These are phyloP conservation scores for Vachellia pachyceras DNA, from an alignment of 306 rosid species.

Conservation along the genomic window DNA sequence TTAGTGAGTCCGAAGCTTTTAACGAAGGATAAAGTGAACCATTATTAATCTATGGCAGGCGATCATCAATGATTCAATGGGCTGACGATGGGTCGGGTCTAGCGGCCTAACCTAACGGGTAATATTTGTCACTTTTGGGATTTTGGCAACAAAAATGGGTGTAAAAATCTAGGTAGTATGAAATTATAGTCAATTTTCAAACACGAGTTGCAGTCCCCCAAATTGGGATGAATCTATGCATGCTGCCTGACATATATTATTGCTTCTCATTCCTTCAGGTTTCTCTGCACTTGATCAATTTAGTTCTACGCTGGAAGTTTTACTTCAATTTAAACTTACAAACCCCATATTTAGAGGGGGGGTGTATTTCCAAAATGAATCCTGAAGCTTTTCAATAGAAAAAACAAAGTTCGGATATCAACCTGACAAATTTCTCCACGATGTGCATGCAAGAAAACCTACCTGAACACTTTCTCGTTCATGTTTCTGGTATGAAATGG, in stretches of 20 bases:
- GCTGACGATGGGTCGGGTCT: neutral
- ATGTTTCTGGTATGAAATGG: neutral
- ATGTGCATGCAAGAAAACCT: neutral
- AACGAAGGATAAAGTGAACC: too few species aligned
- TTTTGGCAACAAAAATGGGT: neutral
- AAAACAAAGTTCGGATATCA: neutral
- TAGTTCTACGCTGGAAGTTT: neutral
- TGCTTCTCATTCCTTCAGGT: neutral
- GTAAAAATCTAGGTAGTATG: neutral
- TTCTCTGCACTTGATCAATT: neutral
- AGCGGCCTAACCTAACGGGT: neutral
- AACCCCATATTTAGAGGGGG: neutral
- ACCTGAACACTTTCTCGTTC: neutral
- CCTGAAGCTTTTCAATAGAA: neutral
- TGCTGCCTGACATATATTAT: too few species aligned
- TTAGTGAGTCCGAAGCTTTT: too few species aligned
- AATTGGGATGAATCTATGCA: too few species aligned
- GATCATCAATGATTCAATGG: too few species aligned
- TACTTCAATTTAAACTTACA: neutral
- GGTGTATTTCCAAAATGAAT: neutral
- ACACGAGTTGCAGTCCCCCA: neutral
- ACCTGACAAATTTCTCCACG: too few species aligned
- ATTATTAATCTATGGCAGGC: too few species aligned
- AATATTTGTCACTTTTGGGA: too few species aligned
- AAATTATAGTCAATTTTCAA: neutral